Base-by-base conservation (phyloP, 768 basidiomycete genomes). In the Sistotremastrum suecicum region DNA sequence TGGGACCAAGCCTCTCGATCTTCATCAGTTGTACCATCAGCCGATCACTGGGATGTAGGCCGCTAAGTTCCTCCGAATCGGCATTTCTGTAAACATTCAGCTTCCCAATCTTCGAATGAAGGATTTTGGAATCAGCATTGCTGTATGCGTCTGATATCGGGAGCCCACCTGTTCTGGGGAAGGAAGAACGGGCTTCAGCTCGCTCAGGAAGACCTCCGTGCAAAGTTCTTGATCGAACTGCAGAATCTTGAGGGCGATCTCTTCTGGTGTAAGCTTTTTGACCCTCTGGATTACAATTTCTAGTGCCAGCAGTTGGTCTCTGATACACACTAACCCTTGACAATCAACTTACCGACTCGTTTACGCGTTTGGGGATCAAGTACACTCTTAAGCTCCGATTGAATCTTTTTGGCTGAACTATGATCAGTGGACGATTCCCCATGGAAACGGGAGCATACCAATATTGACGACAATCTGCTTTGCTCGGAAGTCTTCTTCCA, bases 401-500 rank as follows among this genome's bases (percentile, higher is more conserved):
- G 81, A 57, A 80, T 90, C 60, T 86, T 81, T 55, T 81, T 78
- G 40, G 80, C 84, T 84, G 52, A 46, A 44, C 44, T 50, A 52
- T 42, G 37, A 36, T 46, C 4, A 45, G 34, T 20, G 1, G n/a
- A 45, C 20, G 42, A 39, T 7, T 20, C 3, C 28, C 10, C 11
- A 12, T 8, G 30, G 10, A 45, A 8, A 20, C 29, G 8, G 38
- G 37, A 29, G 53, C 68, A 49, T 58, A 88, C 89, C 83, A 69
- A 95, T 77, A 57, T 88, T 89, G 48, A 86, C 84, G 47, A 94
- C 90, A 41, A 92, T 69, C 60, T 95, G 88, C 63, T 91, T 91
- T 11, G 91, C 91, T 58, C 91, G 89, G 68, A 99, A 99, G 59
- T 91, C 91, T 57, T 94, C 84, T 60, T 98, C 91, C 85, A 99